Base-by-base conservation (phyloP, 768 basidiomycete species). In the Trametes coccinea region DNA sequence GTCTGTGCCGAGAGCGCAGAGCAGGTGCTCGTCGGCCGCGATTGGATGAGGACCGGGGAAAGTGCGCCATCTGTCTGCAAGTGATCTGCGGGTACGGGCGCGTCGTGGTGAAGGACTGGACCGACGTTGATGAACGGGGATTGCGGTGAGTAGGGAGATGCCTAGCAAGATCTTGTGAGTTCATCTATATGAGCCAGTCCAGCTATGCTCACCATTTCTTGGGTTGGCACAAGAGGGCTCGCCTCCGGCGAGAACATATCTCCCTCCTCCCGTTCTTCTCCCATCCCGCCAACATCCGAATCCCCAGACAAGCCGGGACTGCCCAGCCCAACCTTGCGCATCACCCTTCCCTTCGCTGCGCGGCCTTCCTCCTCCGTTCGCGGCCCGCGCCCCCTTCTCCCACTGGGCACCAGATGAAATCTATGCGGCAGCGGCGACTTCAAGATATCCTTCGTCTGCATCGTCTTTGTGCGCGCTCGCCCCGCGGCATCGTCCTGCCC, bases 361-460 rank as follows among this genome's bases (percentile, higher is more conserved):
- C 22, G 22, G 22, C 22, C 22, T 22, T 22, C 22, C 22, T 22
- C 22, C 22, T 22, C 22, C 22, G 22, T 22, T 22, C 22, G 22
- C 22, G 22, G 22, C 22, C 22, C 22, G 22, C 22, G 22, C 22
- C 40, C 50, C n/a, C 31, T 16, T 8, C 37, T 57, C 4, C 51
- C 40, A 44, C 51, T 59, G 8, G 47, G 56, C 14, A 63, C 57
- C 34, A 63, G 48, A 22, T 63, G 53, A 33, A 63, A 63, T 13
- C 62, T 45, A 16, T 63, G 62, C 30, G 62, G 62, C 5, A 49
- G 44, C 13, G 62, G 62, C 11, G 57, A 59, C 47, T 63, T 63
- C n/a, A 59, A 22, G 22, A 63, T 59, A 10, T 59, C 62, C 53
- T 63, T 63, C n/a, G 62, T 63, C 29, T 58, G 62, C 62, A 63